These are phyloP conservation scores for Mycena maculata DNA, from an alignment of 768 basidiomycete genomes.

Conservation along the genomic window DNA sequence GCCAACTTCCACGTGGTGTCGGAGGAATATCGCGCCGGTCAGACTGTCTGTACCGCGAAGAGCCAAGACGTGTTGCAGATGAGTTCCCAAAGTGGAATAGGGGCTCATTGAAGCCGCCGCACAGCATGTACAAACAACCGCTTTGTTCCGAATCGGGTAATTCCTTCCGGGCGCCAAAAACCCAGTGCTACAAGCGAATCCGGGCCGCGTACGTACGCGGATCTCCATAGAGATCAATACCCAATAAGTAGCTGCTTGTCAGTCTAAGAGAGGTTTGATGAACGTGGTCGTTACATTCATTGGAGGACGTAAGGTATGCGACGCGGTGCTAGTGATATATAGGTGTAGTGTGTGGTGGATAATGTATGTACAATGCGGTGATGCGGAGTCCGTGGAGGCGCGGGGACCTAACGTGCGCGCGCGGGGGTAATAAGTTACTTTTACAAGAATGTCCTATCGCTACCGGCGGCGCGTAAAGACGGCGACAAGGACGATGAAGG, in stretches of 20 bases:
- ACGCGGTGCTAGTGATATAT: background rate
- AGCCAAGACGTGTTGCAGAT: too few relatives aligned
- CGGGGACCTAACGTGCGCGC: too few relatives aligned
- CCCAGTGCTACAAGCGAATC: background rate
- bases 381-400: background rate
- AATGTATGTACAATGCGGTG: conserved; percentile 5
- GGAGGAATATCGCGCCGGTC: too few relatives aligned
- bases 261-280: too few relatives aligned
- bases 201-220: background rate
- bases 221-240: background rate
- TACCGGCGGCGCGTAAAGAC: conserved; percentile 49
- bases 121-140: background rate
- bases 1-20: too few relatives aligned
- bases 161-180: background rate
- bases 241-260: background rate
- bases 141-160: background rate
- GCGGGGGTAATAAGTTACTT: too few relatives aligned
- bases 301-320: too few relatives aligned
- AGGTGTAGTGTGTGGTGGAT: background rate
- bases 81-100: too few relatives aligned
- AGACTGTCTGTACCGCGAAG: too few relatives aligned
- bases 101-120: too few relatives aligned
- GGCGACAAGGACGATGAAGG: conserved; percentile 65
- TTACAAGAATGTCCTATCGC: too few relatives aligned
- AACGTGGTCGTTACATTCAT: too few relatives aligned